Conservation (phyloP, 164 flowering plant genomes). For the Sextonia rubra region DNA sequence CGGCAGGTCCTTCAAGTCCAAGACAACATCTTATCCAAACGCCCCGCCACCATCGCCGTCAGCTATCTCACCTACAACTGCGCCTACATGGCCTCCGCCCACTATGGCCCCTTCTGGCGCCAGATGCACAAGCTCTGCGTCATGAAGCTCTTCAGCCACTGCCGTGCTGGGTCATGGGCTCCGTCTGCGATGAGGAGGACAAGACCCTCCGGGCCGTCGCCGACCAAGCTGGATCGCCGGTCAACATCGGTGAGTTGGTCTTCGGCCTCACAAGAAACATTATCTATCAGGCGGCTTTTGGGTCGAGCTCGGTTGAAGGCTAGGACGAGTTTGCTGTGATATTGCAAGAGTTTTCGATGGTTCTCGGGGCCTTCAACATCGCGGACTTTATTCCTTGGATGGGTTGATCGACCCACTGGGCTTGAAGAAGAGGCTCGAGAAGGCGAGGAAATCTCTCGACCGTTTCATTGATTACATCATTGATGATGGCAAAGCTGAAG, state of each 20-base stretch:
- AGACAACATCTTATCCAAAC: constrained; percentile 68
- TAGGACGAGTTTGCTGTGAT: constrained; percentile 59
- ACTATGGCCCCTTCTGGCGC: constrained; percentile 92
- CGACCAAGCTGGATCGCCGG: constrained; percentile 23
- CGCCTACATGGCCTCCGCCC: constrained; percentile 83
- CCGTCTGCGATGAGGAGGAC: constrained; percentile 74
- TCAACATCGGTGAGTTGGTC: constrained; percentile 61
- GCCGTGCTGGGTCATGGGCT: constrained; percentile 76
- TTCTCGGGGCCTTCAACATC: constrained; percentile 70
- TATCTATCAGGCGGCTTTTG: constrained; percentile 68
- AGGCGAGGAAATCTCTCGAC: constrained; percentile 54
- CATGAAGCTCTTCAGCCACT: constrained; percentile 71
- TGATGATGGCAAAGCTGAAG: constrained; percentile 45
- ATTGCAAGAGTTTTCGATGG: constrained; percentile 71
- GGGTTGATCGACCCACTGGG: constrained; percentile 55
- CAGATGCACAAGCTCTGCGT: constrained; percentile 88
- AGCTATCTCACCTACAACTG: constrained; percentile 67
- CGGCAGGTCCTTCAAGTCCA: constrained; percentile 68
- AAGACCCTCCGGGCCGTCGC: constrained; percentile 25
- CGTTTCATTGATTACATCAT: constrained; percentile 63
- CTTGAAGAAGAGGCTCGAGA: constrained; percentile 30
- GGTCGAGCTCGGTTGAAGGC: constrained; percentile 42
- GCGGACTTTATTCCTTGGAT: constrained; percentile 65
- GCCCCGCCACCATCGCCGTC: constrained; percentile 66
- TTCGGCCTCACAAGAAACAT: constrained; percentile 52